Conservation (phyloP, 2,329 filamentous ascomycete genomes). For the Exophiala calicioides region DNA sequence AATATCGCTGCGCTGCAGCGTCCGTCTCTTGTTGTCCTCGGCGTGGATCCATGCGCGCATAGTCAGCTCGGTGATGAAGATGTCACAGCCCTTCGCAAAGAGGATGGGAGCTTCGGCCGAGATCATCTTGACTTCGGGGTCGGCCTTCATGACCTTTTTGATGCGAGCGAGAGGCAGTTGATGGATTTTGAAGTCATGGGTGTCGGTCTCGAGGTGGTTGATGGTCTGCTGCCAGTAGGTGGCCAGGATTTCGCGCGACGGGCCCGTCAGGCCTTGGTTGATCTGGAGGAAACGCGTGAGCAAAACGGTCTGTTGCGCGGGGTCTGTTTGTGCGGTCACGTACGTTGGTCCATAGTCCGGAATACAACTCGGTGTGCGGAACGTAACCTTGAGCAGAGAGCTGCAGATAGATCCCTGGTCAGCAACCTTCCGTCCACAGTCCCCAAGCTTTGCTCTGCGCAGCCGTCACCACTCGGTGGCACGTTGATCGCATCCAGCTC, state of each 20-base stretch:
- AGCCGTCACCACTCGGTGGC: background rate
- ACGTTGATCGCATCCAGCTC: background rate
- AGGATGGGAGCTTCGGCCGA: conserved; percentile 96
- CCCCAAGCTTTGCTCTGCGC: background rate
- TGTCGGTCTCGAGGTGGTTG: conserved; percentile 89
- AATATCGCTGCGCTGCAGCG: conserved; percentile 92
- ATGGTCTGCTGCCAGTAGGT: conserved; percentile 99
- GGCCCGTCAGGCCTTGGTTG: conserved; percentile 88
- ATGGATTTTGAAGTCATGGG: conserved; percentile 97
- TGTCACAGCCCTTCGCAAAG: conserved; percentile 97
- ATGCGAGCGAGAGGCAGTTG: conserved; percentile 96
- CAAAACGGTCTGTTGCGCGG: conserved; percentile 10
- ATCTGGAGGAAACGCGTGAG: conserved; percentile 61
- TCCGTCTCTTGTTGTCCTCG: conserved; percentile 97
- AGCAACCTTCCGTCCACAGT: conserved; percentile 39
- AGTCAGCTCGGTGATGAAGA: conserved; percentile 97
- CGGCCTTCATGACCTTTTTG: conserved; percentile 99
- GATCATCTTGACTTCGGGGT: conserved; percentile 99
- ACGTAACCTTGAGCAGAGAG: conserved; percentile 85
- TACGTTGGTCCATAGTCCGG: conserved; percentile 93
- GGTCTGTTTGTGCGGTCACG: conserved; percentile 35
- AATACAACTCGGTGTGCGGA: conserved; percentile 86
- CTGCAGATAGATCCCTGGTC: conserved; percentile 52
- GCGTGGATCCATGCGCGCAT: conserved; percentile 99
- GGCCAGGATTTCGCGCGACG: conserved; percentile 94